These are phyloP conservation scores for Xylaria sp. DNA, from an alignment of 2,329 filamentous ascomycete genomes.

Conservation along the genomic window DNA sequence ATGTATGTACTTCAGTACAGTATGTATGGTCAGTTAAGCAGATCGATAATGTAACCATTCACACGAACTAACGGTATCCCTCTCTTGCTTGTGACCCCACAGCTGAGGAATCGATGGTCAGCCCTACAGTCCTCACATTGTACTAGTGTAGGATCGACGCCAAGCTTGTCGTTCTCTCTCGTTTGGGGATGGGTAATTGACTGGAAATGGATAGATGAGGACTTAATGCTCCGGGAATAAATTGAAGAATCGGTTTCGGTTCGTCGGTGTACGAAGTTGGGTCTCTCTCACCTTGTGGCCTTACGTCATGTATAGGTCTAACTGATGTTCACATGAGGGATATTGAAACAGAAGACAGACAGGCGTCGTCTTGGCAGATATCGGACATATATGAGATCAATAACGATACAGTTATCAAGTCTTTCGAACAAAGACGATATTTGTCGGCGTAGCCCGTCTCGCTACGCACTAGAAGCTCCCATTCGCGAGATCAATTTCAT, in stretches of 20 bases:
- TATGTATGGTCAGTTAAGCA: not conserved
- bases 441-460: not conserved
- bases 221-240: constrained; percentile 1
- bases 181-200: not conserved
- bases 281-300: constrained; percentile 4
- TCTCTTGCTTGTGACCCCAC: constrained; percentile 5
- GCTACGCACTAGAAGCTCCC: not conserved
- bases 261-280: constrained; percentile 23
- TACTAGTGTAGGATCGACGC: constrained; percentile 21
- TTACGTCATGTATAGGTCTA: not conserved
- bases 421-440: not conserved
- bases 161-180: constrained; percentile 23
- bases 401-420: not conserved
- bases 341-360: not conserved
- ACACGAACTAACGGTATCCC: not conserved
- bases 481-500: not conserved
- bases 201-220: not conserved
- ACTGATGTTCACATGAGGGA: not conserved
- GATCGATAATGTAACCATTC: constrained; percentile 11
- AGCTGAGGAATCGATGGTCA: constrained; percentile 25
- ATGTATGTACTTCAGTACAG: not conserved
- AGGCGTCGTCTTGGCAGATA: not conserved
- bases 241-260: constrained; percentile 3
- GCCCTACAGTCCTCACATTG: constrained; percentile 24
- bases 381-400: not conserved